Conservation (phyloP, 441 rosid genomes). For the Pelargonium citronellum region DNA sequence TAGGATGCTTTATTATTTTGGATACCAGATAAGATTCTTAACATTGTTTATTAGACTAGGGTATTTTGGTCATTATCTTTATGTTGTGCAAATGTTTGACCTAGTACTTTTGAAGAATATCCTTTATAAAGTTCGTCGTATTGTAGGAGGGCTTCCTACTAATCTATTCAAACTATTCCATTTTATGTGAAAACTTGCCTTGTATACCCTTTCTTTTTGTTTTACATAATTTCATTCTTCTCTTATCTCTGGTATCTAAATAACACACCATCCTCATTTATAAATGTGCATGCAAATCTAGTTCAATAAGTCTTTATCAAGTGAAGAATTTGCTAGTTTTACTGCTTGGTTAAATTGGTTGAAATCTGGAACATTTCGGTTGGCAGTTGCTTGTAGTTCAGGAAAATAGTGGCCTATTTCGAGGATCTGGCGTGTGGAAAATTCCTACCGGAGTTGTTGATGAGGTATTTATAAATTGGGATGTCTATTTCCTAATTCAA, state of each 20-base stretch:
- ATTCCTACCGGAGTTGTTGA: constrained; percentile 79
- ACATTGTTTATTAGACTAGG: neutral
- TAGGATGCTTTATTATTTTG: too few species aligned
- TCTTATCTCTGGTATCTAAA: neutral
- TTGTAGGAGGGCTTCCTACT: neutral
- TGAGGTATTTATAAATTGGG: too few species aligned
- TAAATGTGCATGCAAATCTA: too few species aligned
- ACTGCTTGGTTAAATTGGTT: neutral
- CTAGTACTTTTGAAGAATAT: neutral
- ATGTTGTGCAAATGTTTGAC: neutral
- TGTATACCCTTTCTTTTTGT: neutral
- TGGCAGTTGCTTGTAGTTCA: constrained; percentile 50
- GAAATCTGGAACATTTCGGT: neutral
- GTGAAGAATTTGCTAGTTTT: neutral
- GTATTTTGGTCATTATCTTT: neutral
- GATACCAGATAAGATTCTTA: too few species aligned
- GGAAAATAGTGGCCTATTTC: constrained; percentile 55
- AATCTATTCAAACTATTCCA: neutral
- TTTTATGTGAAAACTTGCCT: neutral
- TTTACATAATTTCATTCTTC: neutral
- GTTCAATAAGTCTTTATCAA: too few species aligned
- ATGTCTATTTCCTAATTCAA: neutral
- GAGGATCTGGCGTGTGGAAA: constrained; percentile 66
- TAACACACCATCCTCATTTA: neutral
- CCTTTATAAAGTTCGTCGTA: too few species aligned